Base-by-base conservation (phyloP, 1,284 basidiomycete species). In the Inonotus hispidus region DNA sequence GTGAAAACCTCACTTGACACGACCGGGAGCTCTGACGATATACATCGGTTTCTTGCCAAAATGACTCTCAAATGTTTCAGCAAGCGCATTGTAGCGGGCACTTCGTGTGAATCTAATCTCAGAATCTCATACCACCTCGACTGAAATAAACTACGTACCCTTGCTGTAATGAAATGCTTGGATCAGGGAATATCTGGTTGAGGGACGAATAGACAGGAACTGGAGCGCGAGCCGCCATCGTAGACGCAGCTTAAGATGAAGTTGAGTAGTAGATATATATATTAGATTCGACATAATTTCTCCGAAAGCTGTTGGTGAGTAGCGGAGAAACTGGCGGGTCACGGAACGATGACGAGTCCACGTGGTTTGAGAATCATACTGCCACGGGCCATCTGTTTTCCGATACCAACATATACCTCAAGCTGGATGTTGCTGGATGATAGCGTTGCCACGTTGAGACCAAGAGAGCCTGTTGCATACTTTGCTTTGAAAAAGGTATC, bases 11-110 rank as follows among this genome's bases (percentile, higher is more conserved):
- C 58, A 88, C 87, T 93, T 93, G 60, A 95, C 88, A 64, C 93
- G 81, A 14, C 93, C 93, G 0, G 93, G 93, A 3, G 93, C 92
- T 67, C 92, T 79, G 1, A 85, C 82, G 64, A 95, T 87, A 67
- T 86, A 85, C 3, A 81, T 75, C 3, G 91, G 89, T 49, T 81
- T 80, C 61, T 76, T 75, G 5, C 88, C 88, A 68, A 89, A 94
- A 56, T 80, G 76, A 56, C 71, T 72, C 67, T 82, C 75, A 71
- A 92, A 95, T 63, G 84, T 78, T 29, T 79, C 73, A 1, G 79
- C 77, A 39, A 94, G 81, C 32, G 78, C 71, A 66, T 84, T 78
- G 87, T 88, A 93, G 23, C 89, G 79, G 59, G 75, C 73, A 3
- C 83, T 81, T 59, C 21, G 25, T 58, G 37, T 61, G 32, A 23